A percentile compares a stretch with the other conserved stretches of the same genome.
These are phyloP conservation scores for Suhomyces kilbournensis DNA, from an alignment of 805 yeast species.

Conservation along the genomic window DNA sequence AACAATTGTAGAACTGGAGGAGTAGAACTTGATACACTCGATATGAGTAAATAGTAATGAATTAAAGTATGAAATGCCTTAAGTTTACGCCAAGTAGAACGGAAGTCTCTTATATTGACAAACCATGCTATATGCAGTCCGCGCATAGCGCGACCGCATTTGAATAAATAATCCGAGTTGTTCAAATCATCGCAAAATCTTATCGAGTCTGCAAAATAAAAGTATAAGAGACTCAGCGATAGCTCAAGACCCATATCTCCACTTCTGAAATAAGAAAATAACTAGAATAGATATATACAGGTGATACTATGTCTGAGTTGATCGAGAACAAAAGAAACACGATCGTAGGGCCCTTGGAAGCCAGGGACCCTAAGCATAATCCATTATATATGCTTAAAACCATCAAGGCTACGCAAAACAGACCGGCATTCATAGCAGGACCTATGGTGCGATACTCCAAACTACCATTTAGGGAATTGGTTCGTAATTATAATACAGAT, in stretches of 20 bases:
- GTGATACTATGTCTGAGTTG: neutral
- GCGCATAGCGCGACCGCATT: neutral
- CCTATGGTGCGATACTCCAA: slow-evolving; percentile 98
- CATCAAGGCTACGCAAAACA: slow-evolving; percentile 18
- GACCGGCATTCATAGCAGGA: slow-evolving; percentile 53
- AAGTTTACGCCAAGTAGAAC: neutral
- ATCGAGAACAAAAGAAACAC: neutral
- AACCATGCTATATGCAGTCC: neutral
- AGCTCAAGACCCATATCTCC: neutral
- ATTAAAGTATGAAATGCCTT: neutral
- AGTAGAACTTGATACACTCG: neutral
- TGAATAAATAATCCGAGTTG: neutral
- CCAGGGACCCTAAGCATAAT: slow-evolving; percentile 25
- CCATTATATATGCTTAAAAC: slow-evolving; percentile 34
- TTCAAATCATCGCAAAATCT: neutral
- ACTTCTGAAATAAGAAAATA: neutral
- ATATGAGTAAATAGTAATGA: neutral
- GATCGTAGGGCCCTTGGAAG: neutral
- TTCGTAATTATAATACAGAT: slow-evolving; percentile 67
- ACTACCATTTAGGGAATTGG: slow-evolving; percentile 81
- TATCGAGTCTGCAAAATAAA: neutral
- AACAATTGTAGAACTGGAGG: neutral
- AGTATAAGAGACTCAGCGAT: neutral
- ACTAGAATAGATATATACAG: neutral
- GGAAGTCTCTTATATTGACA: neutral